Conservation (phyloP, 1,284 basidiomycete species). For the Apiotrichum montevideense region DNA sequence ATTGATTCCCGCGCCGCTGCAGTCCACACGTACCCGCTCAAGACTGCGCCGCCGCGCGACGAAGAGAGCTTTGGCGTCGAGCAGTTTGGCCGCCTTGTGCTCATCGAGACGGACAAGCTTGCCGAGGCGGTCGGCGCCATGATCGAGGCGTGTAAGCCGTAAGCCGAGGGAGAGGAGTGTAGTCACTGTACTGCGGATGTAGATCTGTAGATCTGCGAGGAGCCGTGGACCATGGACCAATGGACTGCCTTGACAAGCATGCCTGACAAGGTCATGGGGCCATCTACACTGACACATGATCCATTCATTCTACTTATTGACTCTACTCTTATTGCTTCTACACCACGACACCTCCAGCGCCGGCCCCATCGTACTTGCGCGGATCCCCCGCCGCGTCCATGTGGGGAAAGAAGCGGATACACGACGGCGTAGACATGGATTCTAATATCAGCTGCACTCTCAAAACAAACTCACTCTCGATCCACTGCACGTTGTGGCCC, state of each 20-base stretch:
- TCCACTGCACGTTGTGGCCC: conserved; percentile 32
- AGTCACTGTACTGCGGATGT: not conserved
- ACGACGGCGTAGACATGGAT: conserved; percentile 25
- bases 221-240: no score
- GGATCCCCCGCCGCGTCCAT: conserved; percentile 31
- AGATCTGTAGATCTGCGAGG: no score
- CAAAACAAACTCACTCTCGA: conserved; percentile 10
- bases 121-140: conserved; percentile 41
- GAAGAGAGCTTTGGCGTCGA: conserved; percentile 74
- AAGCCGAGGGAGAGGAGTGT: not conserved
- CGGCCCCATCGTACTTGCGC: conserved; percentile 27
- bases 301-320: no score
- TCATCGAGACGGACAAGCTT: conserved; percentile 52
- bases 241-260: no score
- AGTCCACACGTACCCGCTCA: conserved; percentile 61
- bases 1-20: conserved; percentile 63
- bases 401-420: conserved; percentile 19
- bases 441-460: conserved; percentile 2
- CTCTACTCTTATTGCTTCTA: no score
- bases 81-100: conserved; percentile 65
- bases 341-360: no score
- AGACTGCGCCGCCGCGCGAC: conserved; percentile 58
- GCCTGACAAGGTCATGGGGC: no score
- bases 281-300: no score
- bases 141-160: conserved; percentile 35